Evolutionary conservation across 1,284 basidiomycete genomes (phyloP).

Genomic region (Ganoderma resinaceum): DNA sequence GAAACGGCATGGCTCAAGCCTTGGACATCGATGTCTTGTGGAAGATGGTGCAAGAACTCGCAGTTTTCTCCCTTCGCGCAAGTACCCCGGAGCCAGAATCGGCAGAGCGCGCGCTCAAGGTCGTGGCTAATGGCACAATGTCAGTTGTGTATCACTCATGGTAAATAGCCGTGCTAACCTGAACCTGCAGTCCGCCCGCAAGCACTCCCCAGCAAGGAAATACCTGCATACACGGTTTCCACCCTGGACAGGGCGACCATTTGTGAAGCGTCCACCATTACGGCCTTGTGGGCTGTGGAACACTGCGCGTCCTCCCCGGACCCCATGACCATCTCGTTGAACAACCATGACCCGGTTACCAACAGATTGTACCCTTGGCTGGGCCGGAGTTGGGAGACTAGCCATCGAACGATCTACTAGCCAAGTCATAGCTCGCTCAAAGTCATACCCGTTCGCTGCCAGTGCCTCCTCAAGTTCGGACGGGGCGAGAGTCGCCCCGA

Average conservation of each 20-base stretch:
- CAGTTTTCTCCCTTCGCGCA: constrained; percentile 93
- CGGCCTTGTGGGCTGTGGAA: constrained; percentile 47
- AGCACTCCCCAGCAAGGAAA: constrained; percentile 95
- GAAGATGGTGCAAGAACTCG: constrained; percentile 91
- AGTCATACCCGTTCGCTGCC: constrained; percentile 88
- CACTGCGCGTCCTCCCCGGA: constrained; percentile 55
- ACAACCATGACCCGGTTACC: constrained; percentile 70
- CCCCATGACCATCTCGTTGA: constrained; percentile 54
- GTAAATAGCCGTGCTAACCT: constrained; percentile 60
- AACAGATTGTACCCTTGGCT: constrained; percentile 63
- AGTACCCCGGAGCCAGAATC: constrained; percentile 97
- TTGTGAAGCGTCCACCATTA: constrained; percentile 59
- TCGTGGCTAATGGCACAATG: constrained; percentile 68
- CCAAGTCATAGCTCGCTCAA: constrained; percentile 94
- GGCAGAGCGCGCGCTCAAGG: constrained; percentile 90
- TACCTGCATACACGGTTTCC: constrained; percentile 91
- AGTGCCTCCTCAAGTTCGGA: constrained; percentile 95
- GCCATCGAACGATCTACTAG: constrained; percentile 79
- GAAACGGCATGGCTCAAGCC: constrained; percentile 75
- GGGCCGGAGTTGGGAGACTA: constrained; percentile 47
- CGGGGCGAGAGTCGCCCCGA: constrained; percentile 86
- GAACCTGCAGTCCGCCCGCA: constrained; percentile 96
- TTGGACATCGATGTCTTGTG: constrained; percentile 77
- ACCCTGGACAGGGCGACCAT: constrained; percentile 62
- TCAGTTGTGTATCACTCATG: neutral